phyloP scores from a whole-genome alignment of 306 rosid genomes.

The Sindora glabra region DNA sequence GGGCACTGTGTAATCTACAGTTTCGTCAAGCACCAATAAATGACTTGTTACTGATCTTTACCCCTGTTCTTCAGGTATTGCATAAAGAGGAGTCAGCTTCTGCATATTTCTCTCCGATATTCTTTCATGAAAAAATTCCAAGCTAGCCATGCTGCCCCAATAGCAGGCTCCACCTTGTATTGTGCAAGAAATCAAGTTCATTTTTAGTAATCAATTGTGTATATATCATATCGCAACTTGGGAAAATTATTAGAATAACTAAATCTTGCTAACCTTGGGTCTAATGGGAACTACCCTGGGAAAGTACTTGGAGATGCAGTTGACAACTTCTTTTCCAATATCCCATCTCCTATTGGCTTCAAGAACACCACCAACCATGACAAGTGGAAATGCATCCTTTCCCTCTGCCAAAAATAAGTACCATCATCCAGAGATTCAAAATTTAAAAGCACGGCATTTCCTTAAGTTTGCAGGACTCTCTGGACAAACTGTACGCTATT shows the following conservation, averaged over 20 bases:
- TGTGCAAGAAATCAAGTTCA: not conserved
- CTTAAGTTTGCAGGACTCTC: not conserved
- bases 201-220: too few relatives aligned
- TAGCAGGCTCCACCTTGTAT: constrained; percentile 84
- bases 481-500: too few relatives aligned
- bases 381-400: constrained; percentile 61
- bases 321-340: constrained; percentile 74
- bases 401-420: constrained; percentile 52
- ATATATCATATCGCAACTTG: too few relatives aligned
- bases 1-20: not conserved
- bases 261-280: constrained; percentile 74
- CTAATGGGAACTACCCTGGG: constrained; percentile 61
- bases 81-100: constrained; percentile 22
- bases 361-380: constrained; percentile 98
- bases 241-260: too few relatives aligned
- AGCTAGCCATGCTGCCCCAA: constrained; percentile 89
- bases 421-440: not conserved
- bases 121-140: constrained; percentile 74
- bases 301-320: constrained; percentile 47
- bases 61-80: not conserved
- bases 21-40: not conserved
- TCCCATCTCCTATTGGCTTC: constrained; percentile 88
- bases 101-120: constrained; percentile 27
- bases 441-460: too few relatives aligned
- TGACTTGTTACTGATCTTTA: not conserved